phyloP scores from a whole-genome alignment of 345 rosid species.

The Gossypium longicalyx region DNA sequence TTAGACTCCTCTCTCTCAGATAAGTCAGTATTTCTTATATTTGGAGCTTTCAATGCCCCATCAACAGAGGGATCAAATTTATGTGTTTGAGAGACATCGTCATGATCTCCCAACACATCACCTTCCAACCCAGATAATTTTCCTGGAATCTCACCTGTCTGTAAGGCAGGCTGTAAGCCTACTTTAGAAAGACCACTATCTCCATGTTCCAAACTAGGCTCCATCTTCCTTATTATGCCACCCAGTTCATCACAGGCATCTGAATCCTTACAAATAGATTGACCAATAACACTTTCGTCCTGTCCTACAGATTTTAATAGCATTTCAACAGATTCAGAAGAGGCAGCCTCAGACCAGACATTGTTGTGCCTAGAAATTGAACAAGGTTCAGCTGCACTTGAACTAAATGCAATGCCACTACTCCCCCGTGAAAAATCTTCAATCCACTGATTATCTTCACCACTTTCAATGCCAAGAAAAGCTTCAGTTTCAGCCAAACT shows the following conservation, averaged over 20 bases:
- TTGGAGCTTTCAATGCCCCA: conserved; percentile 30
- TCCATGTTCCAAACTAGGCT: conserved; percentile 46
- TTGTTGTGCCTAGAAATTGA: conserved; percentile 70
- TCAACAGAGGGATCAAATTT: conserved; percentile 33
- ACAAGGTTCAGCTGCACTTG: conserved; percentile 78
- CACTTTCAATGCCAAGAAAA: conserved; percentile 78
- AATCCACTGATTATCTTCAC: conserved; percentile 87
- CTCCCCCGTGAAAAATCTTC: conserved; percentile 72
- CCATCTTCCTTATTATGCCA: conserved; percentile 63
- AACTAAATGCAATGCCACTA: conserved; percentile 70
- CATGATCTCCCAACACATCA: conserved; percentile 37
- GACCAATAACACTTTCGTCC: conserved; percentile 58
- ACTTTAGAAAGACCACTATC: conserved; percentile 30
- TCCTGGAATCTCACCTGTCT: conserved; percentile 32
- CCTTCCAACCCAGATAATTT: conserved; percentile 31
- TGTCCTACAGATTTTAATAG: conserved; percentile 91
- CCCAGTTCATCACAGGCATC: conserved; percentile 71
- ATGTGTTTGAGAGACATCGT: conserved; percentile 29
- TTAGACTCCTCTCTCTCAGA: conserved; percentile 17
- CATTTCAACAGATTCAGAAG: conserved; percentile 91
- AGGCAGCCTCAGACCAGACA: conserved; percentile 99
- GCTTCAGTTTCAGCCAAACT: conserved; percentile 64
- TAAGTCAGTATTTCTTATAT: conserved; percentile 26
- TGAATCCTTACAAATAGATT: conserved; percentile 43
- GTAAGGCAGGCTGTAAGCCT: conserved; percentile 31